Evolutionary conservation across 192 early-diverging fungal genomes (phyloP).

Genomic region (Borealophlyctis nickersoniae): DNA sequence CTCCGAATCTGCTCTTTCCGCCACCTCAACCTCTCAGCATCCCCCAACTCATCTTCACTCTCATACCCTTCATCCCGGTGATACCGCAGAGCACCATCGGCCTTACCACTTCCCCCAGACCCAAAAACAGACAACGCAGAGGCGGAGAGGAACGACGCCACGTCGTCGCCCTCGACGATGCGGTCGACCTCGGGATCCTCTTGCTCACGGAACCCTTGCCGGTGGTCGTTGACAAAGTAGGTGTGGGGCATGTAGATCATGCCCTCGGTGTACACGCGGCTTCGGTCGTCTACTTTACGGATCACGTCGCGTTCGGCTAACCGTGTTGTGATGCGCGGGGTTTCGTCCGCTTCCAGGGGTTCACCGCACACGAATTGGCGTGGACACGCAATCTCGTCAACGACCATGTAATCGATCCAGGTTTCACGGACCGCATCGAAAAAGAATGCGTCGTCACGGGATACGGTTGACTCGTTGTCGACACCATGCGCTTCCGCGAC

Average conservation of each 20-base stretch:
- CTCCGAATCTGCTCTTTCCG: conserved; percentile 73
- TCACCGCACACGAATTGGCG: conserved; percentile 36
- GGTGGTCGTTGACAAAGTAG: conserved; percentile 94
- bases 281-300: conserved; percentile 15
- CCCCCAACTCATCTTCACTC: conserved; percentile 17
- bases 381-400: conserved; percentile 45
- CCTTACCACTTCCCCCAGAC: no score
- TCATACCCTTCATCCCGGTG: conserved; percentile 10
- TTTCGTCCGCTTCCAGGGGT: conserved; percentile 26
- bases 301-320: conserved; percentile 45
- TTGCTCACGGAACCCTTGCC: conserved; percentile 83
- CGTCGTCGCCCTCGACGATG: conserved; percentile 6
- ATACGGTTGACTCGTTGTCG: background rate
- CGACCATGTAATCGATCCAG: conserved; percentile 50
- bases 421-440: conserved; percentile 15
- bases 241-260: conserved; percentile 89
- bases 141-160: background rate
- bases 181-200: conserved; percentile 49
- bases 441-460: background rate
- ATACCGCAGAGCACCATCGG: no score
- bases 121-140: no score
- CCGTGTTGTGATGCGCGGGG: conserved; percentile 31
- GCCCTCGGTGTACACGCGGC: conserved; percentile 74
- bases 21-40: conserved; percentile 48
- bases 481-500: conserved; percentile 9